phyloP scores from a whole-genome alignment of 768 basidiomycete genomes.

The Gymnopilus dilepis region DNA sequence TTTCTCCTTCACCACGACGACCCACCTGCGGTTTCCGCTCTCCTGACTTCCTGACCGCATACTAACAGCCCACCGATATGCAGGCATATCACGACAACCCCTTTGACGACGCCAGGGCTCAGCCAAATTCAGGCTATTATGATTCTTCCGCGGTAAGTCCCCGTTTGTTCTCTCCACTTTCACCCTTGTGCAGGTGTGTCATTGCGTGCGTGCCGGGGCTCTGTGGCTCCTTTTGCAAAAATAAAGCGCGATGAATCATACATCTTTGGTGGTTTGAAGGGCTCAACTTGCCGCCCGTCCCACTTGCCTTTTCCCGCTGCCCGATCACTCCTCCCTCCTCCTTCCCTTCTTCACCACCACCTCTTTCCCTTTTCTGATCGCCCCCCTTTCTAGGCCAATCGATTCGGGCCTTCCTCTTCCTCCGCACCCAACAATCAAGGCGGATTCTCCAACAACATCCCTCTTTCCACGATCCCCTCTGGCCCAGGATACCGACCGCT shows the following conservation, averaged over 20 bases:
- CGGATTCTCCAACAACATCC: conserved; percentile 21
- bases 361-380: conserved; percentile 4
- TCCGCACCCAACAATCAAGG: background rate
- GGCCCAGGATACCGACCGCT: conserved; percentile 12
- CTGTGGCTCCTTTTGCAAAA: background rate
- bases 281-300: background rate
- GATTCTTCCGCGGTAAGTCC: conserved; percentile 21
- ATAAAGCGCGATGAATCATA: background rate
- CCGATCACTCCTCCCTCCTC: conserved; percentile 4
- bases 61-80: conserved; percentile 16
- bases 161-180: background rate
- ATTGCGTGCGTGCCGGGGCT: conserved; percentile 6
- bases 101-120: conserved; percentile 16
- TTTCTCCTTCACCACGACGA: conserved; percentile 6
- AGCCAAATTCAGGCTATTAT: conserved; percentile 20
- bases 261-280: background rate
- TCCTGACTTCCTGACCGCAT: background rate
- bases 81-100: conserved; percentile 30
- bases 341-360: background rate
- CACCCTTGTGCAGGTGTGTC: background rate
- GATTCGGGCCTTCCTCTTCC: conserved; percentile 7
- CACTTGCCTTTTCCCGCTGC: conserved; percentile 5
- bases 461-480: conserved; percentile 20
- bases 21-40: background rate
- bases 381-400: conserved; percentile 7